phyloP scores from a whole-genome alignment of 768 basidiomycete genomes.

The Serendipita sp. region DNA sequence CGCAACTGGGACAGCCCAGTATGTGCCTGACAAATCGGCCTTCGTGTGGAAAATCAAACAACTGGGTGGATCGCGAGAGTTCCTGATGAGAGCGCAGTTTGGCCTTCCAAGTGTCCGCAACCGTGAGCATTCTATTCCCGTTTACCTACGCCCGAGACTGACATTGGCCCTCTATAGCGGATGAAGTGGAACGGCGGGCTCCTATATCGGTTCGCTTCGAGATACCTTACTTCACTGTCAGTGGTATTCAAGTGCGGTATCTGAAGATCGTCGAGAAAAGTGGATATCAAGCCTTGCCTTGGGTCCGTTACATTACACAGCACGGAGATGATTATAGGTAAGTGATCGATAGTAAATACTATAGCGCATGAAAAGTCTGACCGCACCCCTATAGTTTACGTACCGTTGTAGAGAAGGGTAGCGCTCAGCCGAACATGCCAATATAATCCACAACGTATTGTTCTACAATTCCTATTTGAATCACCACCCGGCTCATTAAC shows the following conservation, averaged over 20 bases:
- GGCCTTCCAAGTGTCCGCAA: conserved; percentile 84
- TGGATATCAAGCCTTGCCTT: conserved; percentile 88
- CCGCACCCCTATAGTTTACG: background rate
- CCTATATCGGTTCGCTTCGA: conserved; percentile 97
- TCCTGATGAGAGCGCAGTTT: conserved; percentile 96
- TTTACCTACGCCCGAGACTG: background rate
- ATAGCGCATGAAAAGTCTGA: too few species aligned
- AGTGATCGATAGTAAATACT: conserved; percentile 5
- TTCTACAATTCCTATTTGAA: background rate
- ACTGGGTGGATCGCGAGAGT: conserved; percentile 87
- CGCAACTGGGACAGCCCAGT: conserved; percentile 87
- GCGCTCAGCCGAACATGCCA: too few species aligned
- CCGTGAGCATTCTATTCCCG: conserved; percentile 35
- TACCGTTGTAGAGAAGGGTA: too few species aligned
- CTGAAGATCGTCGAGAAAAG: conserved; percentile 98
- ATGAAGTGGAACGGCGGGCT: conserved; percentile 74
- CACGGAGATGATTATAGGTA: conserved; percentile 86
- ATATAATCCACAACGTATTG: background rate
- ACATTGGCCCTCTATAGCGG: conserved; percentile 23
- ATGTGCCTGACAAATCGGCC: conserved; percentile 93
- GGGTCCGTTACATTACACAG: conserved; percentile 83
- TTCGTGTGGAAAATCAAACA: conserved; percentile 99
- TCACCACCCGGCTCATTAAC: too few species aligned
- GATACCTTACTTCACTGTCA: conserved; percentile 97
- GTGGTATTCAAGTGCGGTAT: conserved; percentile 93